phyloP scores from a whole-genome alignment of 176 grass and related monocot species.

The Oryza glaberrima region DNA sequence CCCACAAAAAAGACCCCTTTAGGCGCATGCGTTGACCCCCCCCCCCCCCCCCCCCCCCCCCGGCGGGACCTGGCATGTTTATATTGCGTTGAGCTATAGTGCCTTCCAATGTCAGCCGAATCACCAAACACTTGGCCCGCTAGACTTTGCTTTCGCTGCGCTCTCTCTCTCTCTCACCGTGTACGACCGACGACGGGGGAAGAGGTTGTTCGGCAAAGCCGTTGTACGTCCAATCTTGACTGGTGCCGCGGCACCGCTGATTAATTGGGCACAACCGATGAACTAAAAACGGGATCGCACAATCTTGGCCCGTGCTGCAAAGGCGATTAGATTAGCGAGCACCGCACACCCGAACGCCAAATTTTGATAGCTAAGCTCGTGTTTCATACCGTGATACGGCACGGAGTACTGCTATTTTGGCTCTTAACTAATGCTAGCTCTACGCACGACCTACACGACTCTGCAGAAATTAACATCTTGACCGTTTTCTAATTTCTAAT shows the following conservation, averaged over 20 bases:
- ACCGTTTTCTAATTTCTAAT: background rate
- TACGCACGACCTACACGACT: background rate
- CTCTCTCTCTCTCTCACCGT: background rate
- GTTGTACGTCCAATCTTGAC: conserved; percentile 38
- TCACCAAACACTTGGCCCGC: conserved; percentile 18
- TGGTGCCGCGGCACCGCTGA: conserved; percentile 15
- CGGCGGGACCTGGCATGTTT: background rate
- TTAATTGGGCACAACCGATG: conserved; percentile 15
- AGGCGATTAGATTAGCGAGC: conserved; percentile 9
- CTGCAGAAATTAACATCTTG: no score
- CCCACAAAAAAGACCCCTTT: background rate
- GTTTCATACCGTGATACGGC: background rate
- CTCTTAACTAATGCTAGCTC: background rate
- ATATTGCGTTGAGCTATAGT: background rate
- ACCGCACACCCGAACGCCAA: conserved; percentile 10
- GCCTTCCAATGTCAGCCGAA: background rate
- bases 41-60: background rate
- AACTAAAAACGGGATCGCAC: conserved; percentile 4
- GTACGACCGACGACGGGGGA: background rate
- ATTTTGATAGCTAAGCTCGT: background rate
- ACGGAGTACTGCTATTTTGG: background rate
- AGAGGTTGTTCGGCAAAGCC: background rate
- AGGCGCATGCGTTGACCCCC: conserved; percentile 45
- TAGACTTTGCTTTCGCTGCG: conserved; percentile 21
- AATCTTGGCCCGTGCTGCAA: background rate